Base-by-base conservation (phyloP, 805 yeast species). In the Kregervanrija fluxuum region DNA sequence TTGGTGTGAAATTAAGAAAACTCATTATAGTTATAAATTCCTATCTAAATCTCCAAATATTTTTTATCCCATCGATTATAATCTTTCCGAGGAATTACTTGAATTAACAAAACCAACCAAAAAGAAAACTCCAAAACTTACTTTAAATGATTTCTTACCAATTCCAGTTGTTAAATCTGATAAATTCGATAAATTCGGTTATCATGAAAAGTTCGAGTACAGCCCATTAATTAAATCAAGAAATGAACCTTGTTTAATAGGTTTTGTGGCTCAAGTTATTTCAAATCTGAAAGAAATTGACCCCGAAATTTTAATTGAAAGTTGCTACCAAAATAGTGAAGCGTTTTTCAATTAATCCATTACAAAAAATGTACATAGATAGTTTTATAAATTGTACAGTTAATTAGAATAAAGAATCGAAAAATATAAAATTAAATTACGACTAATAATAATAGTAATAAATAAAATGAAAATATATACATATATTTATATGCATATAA, bases 1-100 rank as follows among this genome's bases (percentile, higher is more conserved):
- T 1, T 93, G 99, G 99, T 93, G 99, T 67, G 98, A 90, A 58
- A 78, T 93, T 38, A 72, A 95, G 47, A 85, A 78, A 52, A 74
- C 93, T 9, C 96, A 88, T 60, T 87, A 88, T 2, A 75, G 93
- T 12, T 79, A 76, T 63, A 66, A 76, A 49, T 73, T 68, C 49
- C 59, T 89, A 30, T 64, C 79, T 0, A 56, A 66, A 8, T 75
- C 77, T 49, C 86, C 86, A 3, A 80, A 77, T 55, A 65, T 61
- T 12, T 75, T 68, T 45, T 81, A 79, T 50, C 85, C 85, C 58
- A 14, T 48, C 31, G 59, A 58, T 17, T 50, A 54, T 43, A 37
- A 45, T 4, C 38, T 52, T 12, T 34, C 46, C n/a, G 54, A 44
- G 11, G 8, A 38, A n/a, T 22, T 44, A 22, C n/a, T 46, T 31